Percentiles rank a stretch among this genome's conserved stretches.
Evolutionary conservation across 345 rosid species (phyloP).

Genomic region (Turritis glabra): DNA sequence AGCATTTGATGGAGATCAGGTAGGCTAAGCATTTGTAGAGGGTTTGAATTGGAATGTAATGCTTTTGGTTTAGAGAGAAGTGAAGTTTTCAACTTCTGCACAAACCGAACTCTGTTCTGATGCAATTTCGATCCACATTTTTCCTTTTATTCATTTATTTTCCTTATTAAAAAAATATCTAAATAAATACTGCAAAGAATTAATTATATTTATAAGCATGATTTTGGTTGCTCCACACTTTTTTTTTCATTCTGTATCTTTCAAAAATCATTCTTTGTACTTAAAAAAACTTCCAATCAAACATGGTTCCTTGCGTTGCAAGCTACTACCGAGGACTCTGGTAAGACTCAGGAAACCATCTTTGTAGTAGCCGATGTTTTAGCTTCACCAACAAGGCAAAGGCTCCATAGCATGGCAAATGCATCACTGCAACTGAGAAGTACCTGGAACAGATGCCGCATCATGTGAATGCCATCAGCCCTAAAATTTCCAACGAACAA

Average conservation of each 20-base stretch:
- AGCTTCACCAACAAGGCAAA: slow-evolving; percentile 67
- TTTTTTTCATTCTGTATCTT: slow-evolving; percentile 12
- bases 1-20: no score
- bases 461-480: neutral
- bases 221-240: slow-evolving; percentile 32
- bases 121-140: no score
- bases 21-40: slow-evolving; percentile 75
- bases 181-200: slow-evolving; percentile 22
- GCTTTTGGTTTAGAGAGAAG: slow-evolving; percentile 83
- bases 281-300: slow-evolving; percentile 11
- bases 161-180: no score
- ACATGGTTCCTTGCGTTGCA: slow-evolving; percentile 1
- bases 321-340: slow-evolving; percentile 45
- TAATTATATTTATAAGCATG: slow-evolving; percentile 27
- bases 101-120: slow-evolving; percentile 66
- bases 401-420: slow-evolving; percentile 77
- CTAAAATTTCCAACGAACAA: neutral
- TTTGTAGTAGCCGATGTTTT: slow-evolving; percentile 58
- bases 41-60: slow-evolving; percentile 65
- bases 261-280: slow-evolving; percentile 28
- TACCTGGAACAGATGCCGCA: slow-evolving; percentile 53
- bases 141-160: no score
- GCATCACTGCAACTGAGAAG: slow-evolving; percentile 80
- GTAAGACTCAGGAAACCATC: slow-evolving; percentile 77
- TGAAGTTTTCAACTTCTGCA: slow-evolving; percentile 74